Base-by-base conservation (phyloP, 2,329 filamentous ascomycete species). In the Aspergillus brasiliensis region DNA sequence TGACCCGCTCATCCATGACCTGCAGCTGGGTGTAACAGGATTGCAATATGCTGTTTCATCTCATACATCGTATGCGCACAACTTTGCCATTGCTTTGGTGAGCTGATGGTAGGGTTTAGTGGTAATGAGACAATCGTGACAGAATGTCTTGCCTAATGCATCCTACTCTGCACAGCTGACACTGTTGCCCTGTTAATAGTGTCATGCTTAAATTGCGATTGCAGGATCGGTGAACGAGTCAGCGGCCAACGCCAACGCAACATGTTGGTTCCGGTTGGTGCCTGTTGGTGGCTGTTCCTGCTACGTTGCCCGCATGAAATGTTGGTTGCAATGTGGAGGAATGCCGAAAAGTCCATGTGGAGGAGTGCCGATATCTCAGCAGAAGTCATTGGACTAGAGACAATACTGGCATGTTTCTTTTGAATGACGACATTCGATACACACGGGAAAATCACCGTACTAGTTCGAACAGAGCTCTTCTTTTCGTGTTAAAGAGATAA, bases 221-320 rank as follows among this genome's bases (percentile, higher is more conserved):
- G 38, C 42, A 44, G 52, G 13, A 28, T 17, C 3, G 28, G 17
- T 23, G 52, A 25, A 28, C 38, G 28, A 40, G 23, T 55, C 17
- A 46, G 38, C 52, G 23, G n/a, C 25, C 10, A 55, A 34, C 23
- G 8, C n/a, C 17, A 40, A 19, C 19, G 38, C 52, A 55, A 46
- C 52, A 55, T 23, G 52, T 55, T 55, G 52, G 52, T 55, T 55
- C 42, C 21, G 11, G 17, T 25, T 44, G 42, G 38, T 25, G 31
- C 27, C 34, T 44, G 52, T 55, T 55, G 52, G 52, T 44, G 52
- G 38, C 52, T 46, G 27, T 34, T 44, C n/a, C 42, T 46, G 17
- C 44, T 19, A 27, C 28, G 13, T 31, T 21, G 17, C 52, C 17
- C 27, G 23, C 38, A 31, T 55, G 7, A 31, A 13, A 44, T n/a